Base-by-base conservation (phyloP, 202 grass and related monocot genomes). In the Brachypodium distachyon region DNA sequence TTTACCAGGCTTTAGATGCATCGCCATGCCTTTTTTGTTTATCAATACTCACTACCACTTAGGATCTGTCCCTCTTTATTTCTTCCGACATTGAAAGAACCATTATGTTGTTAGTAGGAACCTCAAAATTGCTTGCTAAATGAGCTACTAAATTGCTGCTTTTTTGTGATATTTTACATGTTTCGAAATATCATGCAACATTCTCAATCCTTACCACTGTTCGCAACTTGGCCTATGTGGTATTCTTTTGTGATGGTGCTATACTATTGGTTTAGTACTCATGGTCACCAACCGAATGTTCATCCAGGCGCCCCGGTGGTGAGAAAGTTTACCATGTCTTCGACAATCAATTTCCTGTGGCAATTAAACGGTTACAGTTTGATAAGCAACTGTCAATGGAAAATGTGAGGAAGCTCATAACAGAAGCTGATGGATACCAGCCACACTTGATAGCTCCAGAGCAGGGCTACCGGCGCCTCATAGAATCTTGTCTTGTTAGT, bases 361-460 rank as follows among this genome's bases (percentile, higher is more conserved):
- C 96, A 50, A 77, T 99, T 65, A 99, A 99, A 79, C 75, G 89
- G 56, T 77, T 99, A 74, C 96, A 95, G 61, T 99, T 99, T 81
- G 96, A 99, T 85, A 99, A 93, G 76, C 87, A 99, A 68, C 89
- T 99, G 21, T 90, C 96, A 36, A 95, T 99, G 96, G 92, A 99
- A 81, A 99, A 99, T 79, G 96, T 99, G 68, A 96, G 53, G 73
- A 99, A 96, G 49, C 87, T 99, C 60, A 96, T 99, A 81, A 96
- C 92, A 44, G 89, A 99, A 78, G 96, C 96, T 78, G 96, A 99
- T 85, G 96, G 96, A 53, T 99, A 99, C 67, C 96, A 99, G 61
- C 96, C 96, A 85, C 96, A 99, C 74, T 91, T 99, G 78, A 99
- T 99, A 74, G 96, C 96, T 75, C 96, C 96, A 82, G 96, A 99